Conservation (phyloP, 495 filamentous ascomycete genomes). For the Platismatia glauca region DNA sequence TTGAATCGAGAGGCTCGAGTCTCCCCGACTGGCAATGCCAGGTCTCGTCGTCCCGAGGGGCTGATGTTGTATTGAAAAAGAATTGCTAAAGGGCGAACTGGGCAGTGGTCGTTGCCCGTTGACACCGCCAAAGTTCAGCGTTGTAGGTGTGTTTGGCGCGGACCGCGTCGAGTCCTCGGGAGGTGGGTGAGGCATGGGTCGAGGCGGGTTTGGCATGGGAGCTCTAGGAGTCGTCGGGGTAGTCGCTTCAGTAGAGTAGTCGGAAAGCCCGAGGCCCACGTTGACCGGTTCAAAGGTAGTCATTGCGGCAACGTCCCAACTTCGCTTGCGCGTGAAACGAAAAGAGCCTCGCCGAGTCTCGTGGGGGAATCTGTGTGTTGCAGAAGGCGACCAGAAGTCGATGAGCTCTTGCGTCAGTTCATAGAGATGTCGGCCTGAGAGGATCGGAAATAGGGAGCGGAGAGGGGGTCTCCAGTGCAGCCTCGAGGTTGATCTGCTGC, state of each 20-base stretch:
- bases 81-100: conserved; percentile 45
- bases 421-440: conserved; percentile 8
- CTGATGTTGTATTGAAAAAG: conserved; percentile 39
- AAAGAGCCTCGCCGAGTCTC: conserved; percentile 18
- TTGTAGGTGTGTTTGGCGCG: conserved; percentile 53
- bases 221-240: conserved; percentile 58
- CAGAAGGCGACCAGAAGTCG: conserved; percentile 21
- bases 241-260: conserved; percentile 45
- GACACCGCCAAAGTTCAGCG: conserved; percentile 47
- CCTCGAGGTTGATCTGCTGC: conserved; percentile 5
- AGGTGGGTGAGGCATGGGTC: conserved; percentile 29
- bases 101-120: conserved; percentile 54
- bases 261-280: conserved; percentile 51
- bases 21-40: conserved; percentile 41
- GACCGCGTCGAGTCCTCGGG: conserved; percentile 28
- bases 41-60: conserved; percentile 30
- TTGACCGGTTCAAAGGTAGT: conserved; percentile 71
- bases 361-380: conserved; percentile 30
- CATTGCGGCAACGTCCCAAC: conserved; percentile 27
- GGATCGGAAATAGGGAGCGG: not conserved
- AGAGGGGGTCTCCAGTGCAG: not conserved
- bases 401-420: conserved; percentile 7
- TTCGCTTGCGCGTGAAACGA: not conserved
- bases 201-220: conserved; percentile 34
- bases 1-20: conserved; percentile 53